Base-by-base conservation (phyloP, 2,329 filamentous ascomycete genomes). In the Colletotrichum acutatum region DNA sequence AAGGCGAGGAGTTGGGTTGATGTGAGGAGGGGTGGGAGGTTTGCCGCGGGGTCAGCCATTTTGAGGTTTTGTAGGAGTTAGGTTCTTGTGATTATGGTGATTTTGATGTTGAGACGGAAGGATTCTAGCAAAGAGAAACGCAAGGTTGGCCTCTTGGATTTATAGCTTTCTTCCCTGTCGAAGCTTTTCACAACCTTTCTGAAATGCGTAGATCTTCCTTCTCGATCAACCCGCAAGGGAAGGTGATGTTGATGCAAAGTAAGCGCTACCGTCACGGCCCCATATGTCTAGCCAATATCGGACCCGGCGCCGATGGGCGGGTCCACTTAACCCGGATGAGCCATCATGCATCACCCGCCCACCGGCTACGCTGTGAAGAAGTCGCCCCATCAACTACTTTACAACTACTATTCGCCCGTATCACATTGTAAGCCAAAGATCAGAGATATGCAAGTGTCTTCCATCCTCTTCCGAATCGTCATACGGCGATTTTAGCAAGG, bases 1-100 rank as follows among this genome's bases (percentile, higher is more conserved):
- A 80, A 74, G 6, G 52, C 14, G 24, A 68, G 34, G 68, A 80
- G 0, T 3, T 22, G 9, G 42, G 12, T 46, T 37, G 67, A 61
- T 8, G 14, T 2, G 28, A 65, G 22, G 60, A 42, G 60, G 42
- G 67, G 53, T 12, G 60, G 60, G 67, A 70, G 67, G 61, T 70
- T 32, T 3, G 42, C 37, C 37, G 61, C 42, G 8, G 37, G 54
- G 54, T 60, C 42, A 19, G 16, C 30, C 42, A 66, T 70, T 5
- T 14, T 30, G 9, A 19, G 16, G 1, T 5, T 2, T 14, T 5
- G 46, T 5, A 3, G 3, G 16, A 7, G 22, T 0, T 57, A 7
- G 22, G 8, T 28, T 22, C 16, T 11, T 42, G 5, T 42, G 7
- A 34, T 5, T 26, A 5, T 5, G 52, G 52, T 30, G 26, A 7